phyloP scores from a whole-genome alignment of 352 stramenopile species.

The Aphanomyces invadans region DNA sequence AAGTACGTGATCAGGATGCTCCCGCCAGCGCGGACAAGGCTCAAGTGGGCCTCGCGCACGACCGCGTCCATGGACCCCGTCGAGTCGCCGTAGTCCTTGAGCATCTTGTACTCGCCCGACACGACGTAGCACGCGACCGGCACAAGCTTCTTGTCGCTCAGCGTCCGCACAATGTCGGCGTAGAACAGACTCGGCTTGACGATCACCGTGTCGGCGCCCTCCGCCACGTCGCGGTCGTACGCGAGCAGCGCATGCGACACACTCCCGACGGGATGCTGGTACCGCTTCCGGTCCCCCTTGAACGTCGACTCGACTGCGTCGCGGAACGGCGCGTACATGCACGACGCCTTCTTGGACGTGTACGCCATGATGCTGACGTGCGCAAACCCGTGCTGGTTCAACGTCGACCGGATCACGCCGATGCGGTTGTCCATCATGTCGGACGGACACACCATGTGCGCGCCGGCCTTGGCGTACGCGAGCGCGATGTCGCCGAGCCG shows the following conservation, averaged over 20 bases:
- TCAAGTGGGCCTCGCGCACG: constrained; percentile 75
- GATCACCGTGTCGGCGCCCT: constrained; percentile 98
- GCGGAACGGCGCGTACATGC: constrained; percentile 94
- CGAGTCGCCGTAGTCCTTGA: constrained; percentile 89
- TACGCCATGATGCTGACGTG: constrained; percentile 99
- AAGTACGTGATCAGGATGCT: constrained; percentile 99
- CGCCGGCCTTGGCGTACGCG: constrained; percentile 91
- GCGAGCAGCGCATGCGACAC: constrained; percentile 72
- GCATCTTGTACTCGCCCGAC: constrained; percentile 99
- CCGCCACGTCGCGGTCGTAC: constrained; percentile 65
- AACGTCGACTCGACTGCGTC: constrained; percentile 96
- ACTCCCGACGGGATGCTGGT: constrained; percentile 90
- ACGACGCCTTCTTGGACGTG: constrained; percentile 96
- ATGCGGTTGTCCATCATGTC: constrained; percentile 98
- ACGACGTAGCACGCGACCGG: constrained; percentile 98
- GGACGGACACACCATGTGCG: constrained; percentile 95
- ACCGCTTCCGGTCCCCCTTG: constrained; percentile 94
- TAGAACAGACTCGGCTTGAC: constrained; percentile 99
- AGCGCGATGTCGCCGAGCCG: constrained; percentile 94
- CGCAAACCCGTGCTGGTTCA: constrained; percentile 94
- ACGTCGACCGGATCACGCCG: constrained; percentile 88
- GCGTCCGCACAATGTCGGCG: constrained; percentile 93
- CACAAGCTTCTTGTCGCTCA: constrained; percentile 88
- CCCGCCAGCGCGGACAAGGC: constrained; percentile 85
- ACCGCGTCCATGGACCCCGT: constrained; percentile 76